Conservation (phyloP, 306 rosid species). For the Vachellia pachyceras region DNA sequence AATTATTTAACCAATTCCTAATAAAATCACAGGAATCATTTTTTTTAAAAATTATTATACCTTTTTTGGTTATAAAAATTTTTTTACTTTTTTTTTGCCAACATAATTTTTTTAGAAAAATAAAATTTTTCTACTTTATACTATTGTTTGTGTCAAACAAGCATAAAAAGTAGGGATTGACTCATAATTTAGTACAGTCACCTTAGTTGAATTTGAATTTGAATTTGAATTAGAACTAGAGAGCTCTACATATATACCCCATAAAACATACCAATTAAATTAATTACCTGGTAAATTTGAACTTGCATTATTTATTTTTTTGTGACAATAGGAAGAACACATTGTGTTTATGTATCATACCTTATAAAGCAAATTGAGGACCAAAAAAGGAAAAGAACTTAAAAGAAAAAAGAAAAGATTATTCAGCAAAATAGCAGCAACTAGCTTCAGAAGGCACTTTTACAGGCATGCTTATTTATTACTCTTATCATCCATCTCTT, state of each 20-base stretch:
- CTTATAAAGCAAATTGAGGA: slow-evolving; percentile 5
- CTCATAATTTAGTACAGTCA: too few relatives aligned
- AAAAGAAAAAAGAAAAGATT: not conserved
- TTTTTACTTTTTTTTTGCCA: too few relatives aligned
- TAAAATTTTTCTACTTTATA: not conserved
- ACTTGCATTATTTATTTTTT: too few relatives aligned
- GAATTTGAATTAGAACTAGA: not conserved
- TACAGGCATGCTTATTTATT: slow-evolving; percentile 31
- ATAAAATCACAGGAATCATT: not conserved
- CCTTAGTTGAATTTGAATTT: too few relatives aligned
- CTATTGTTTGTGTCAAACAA: too few relatives aligned
- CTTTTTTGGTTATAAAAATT: too few relatives aligned
- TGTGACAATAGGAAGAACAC: too few relatives aligned
- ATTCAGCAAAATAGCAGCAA: not conserved
- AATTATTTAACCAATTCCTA: not conserved
- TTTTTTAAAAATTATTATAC: too few relatives aligned
- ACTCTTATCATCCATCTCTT: not conserved
- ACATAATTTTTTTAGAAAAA: too few relatives aligned
- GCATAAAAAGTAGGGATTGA: too few relatives aligned
- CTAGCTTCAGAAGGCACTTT: not conserved
- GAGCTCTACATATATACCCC: not conserved
- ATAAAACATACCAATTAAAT: too few relatives aligned
- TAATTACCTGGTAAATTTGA: too few relatives aligned
- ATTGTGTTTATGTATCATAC: not conserved
- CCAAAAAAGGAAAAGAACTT: not conserved